phyloP scores from a whole-genome alignment of 2,329 filamentous ascomycete species.

The Aspergillus unguis region DNA sequence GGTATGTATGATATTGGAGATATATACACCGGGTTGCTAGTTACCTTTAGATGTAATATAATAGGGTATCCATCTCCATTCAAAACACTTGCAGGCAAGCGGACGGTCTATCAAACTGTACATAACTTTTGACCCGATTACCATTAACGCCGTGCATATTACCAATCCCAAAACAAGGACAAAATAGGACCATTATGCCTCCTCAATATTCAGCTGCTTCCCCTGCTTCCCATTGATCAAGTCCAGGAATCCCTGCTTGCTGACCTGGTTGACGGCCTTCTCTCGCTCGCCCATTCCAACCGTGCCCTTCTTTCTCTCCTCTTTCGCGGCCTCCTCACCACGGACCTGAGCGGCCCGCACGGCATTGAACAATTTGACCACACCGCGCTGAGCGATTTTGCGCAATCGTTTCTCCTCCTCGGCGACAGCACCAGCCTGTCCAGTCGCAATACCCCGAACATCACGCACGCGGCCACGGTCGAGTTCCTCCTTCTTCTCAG shows the following conservation, averaged over 20 bases:
- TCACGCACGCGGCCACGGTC: constrained; percentile 89
- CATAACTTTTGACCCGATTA: constrained; percentile 25
- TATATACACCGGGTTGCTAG: constrained; percentile 5
- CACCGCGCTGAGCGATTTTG: constrained; percentile 88
- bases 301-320: constrained; percentile 66
- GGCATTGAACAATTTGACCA: constrained; percentile 94
- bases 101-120: constrained; percentile 24
- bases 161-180: constrained; percentile 15
- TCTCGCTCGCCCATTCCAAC: constrained; percentile 76
- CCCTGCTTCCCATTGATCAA: constrained; percentile 65
- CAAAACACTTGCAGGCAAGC: constrained; percentile 14
- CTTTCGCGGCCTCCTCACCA: constrained; percentile 69
- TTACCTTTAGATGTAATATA: constrained; percentile 8
- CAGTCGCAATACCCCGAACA: constrained; percentile 65
- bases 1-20: constrained; percentile 13
- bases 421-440: constrained; percentile 51
- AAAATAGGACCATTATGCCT: constrained; percentile 31
- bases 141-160: constrained; percentile 34
- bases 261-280: constrained; percentile 92
- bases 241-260: constrained; percentile 92
- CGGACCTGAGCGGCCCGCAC: constrained; percentile 89
- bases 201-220: constrained; percentile 46
- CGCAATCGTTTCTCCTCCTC: constrained; percentile 76
- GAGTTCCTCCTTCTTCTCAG: constrained; percentile 72
- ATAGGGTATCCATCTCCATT: constrained; percentile 28